Percentiles rank a stretch among this genome's conserved stretches.
These are phyloP conservation scores for Sphagnum magellanicum DNA, from an alignment of 228 moss, liverwort and hornwort genomes.

Conservation along the genomic window DNA sequence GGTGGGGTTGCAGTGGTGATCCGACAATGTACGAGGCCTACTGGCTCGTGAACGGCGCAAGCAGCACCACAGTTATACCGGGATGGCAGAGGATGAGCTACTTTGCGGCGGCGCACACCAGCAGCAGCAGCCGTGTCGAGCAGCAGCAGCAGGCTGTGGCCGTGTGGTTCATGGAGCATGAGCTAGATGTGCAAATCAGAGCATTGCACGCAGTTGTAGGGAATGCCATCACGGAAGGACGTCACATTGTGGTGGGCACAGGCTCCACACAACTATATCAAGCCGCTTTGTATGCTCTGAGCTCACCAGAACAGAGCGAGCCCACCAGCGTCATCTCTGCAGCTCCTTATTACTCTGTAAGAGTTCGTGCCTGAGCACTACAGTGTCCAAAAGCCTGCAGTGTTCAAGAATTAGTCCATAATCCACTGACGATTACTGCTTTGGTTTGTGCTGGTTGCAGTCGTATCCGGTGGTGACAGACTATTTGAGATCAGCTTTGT, in stretches of 20 bases:
- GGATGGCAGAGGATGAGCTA: constrained; percentile 98
- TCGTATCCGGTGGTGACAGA: constrained; percentile 75
- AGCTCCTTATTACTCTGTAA: constrained; percentile 83
- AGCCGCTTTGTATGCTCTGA: constrained; percentile 78
- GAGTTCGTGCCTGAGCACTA: neutral
- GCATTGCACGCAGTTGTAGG: constrained; percentile 71
- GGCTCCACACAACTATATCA: constrained; percentile 93
- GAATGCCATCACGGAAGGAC: constrained; percentile 79
- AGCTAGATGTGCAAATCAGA: constrained; percentile 71
- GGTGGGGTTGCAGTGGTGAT: constrained; percentile 54
- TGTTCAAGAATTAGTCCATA: no score
- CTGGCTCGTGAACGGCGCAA: constrained; percentile 56
- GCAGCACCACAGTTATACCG: constrained; percentile 54
- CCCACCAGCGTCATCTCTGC: constrained; percentile 71
- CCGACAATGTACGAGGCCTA: constrained; percentile 89
- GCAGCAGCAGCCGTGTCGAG: no score
- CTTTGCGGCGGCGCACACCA: constrained; percentile 26
- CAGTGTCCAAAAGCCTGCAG: no score
- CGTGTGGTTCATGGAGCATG: constrained; percentile 91
- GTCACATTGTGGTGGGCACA: constrained; percentile 84
- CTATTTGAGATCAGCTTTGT: constrained; percentile 68
- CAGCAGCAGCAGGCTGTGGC: constrained; percentile 39
- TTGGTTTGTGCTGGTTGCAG: constrained; percentile 19
- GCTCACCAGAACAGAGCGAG: constrained; percentile 40
- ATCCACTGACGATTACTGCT: no score